phyloP scores from a whole-genome alignment of 371 early-diverging fungal species.

The Mucor lusitanicus region DNA sequence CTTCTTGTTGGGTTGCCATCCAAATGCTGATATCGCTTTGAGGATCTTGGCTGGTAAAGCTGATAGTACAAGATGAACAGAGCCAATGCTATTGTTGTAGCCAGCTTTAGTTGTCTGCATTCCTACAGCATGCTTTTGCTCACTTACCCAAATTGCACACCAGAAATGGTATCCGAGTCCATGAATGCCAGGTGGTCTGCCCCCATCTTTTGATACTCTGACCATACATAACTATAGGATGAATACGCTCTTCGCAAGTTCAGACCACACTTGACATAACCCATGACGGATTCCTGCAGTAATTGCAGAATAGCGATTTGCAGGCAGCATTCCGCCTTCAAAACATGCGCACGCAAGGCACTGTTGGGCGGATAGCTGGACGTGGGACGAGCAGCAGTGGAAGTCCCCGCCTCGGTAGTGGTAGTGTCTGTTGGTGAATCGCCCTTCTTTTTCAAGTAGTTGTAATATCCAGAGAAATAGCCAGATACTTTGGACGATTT shows the following conservation, averaged over 20 bases:
- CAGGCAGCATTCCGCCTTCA: slow-evolving; percentile 62
- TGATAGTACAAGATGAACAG: slow-evolving; percentile 62
- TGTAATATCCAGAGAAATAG: slow-evolving; percentile 37
- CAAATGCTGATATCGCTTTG: slow-evolving; percentile 54
- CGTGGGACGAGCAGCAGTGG: neutral
- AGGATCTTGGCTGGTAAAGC: slow-evolving; percentile 61
- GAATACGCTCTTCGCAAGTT: slow-evolving; percentile 44
- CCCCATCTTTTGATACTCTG: slow-evolving; percentile 50
- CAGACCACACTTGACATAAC: slow-evolving; percentile 64
- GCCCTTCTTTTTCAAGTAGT: slow-evolving; percentile 17
- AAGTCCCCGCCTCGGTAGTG: neutral
- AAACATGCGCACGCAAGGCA: slow-evolving; percentile 58
- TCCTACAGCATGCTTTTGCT: neutral
- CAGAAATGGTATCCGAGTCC: slow-evolving; percentile 50
- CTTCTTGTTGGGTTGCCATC: slow-evolving; percentile 61
- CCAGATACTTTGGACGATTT: slow-evolving; percentile 26
- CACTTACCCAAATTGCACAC: slow-evolving; percentile 50
- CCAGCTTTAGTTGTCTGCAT: neutral
- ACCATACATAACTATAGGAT: slow-evolving; percentile 50
- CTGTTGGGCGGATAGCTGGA: slow-evolving; percentile 50
- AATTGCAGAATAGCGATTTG: slow-evolving; percentile 59
- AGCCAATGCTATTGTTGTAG: slow-evolving; percentile 57
- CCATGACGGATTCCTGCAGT: slow-evolving; percentile 59
- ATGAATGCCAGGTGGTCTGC: slow-evolving; percentile 34
- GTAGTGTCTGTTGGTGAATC: neutral